Percentiles rank a stretch among this genome's conserved stretches.
Evolutionary conservation across 2,329 filamentous ascomycete genomes (phyloP).

Genomic region (Diaporthe ilicicola): DNA sequence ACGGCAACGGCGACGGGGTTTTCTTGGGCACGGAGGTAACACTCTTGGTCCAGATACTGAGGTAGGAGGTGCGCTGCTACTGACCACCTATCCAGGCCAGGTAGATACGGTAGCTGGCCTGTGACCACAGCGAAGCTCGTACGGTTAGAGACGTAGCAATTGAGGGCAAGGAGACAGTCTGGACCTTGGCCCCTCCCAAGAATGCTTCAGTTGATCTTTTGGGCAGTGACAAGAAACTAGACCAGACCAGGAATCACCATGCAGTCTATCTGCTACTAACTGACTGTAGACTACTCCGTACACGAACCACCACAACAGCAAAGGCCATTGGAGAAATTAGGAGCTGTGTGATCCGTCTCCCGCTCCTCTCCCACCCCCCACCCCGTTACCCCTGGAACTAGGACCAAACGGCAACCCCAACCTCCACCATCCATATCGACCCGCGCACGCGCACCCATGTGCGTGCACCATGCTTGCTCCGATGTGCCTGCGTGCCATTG

Average conservation of each 20-base stretch:
- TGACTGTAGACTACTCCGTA: no score
- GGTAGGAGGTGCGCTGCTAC: no score
- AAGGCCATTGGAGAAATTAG: background rate
- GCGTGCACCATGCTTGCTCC: background rate
- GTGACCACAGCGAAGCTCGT: background rate
- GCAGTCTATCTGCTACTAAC: no score
- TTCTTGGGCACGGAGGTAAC: background rate
- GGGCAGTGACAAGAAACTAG: no score
- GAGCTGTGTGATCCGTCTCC: background rate
- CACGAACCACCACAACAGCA: background rate
- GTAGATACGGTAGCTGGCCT: no score
- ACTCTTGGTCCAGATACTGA: no score
- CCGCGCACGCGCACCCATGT: background rate
- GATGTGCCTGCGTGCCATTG: background rate
- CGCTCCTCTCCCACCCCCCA: background rate
- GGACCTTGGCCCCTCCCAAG: background rate
- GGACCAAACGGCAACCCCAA: slow-evolving; percentile 11
- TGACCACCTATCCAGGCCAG: no score
- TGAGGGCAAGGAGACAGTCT: background rate
- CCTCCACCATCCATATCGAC: slow-evolving; percentile 4
- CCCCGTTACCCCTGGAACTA: slow-evolving; percentile 19
- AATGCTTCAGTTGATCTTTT: background rate
- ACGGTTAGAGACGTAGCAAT: background rate
- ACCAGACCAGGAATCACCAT: no score
- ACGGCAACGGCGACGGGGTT: background rate